Percentiles rank a stretch among this genome's conserved stretches.
These are phyloP conservation scores for Paradendryphiella salina DNA, from an alignment of 2,329 filamentous ascomycete species.

Conservation along the genomic window DNA sequence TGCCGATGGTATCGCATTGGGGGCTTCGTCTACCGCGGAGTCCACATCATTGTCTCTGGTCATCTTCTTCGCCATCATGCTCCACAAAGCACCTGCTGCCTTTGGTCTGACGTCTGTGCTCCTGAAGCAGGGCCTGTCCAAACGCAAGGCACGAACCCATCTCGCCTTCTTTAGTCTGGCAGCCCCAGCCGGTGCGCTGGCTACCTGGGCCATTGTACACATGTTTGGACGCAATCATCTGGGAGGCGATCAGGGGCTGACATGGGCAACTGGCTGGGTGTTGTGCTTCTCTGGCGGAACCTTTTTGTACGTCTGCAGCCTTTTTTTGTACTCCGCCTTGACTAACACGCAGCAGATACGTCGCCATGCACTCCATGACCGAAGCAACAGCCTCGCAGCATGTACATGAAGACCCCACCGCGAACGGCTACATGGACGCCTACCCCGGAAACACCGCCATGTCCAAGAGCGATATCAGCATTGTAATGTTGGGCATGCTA, in stretches of 20 bases:
- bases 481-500: slow-evolving; percentile 74
- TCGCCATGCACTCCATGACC: slow-evolving; percentile 98
- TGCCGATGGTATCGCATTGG: slow-evolving; percentile 93
- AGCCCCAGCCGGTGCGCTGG: slow-evolving; percentile 80
- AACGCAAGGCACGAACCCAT: slow-evolving; percentile 80
- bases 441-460: slow-evolving; percentile 57
- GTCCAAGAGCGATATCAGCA: slow-evolving; percentile 59
- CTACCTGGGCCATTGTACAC: slow-evolving; percentile 79
- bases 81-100: slow-evolving; percentile 94
- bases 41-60: slow-evolving; percentile 77
- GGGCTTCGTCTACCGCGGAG: slow-evolving; percentile 69
- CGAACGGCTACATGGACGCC: slow-evolving; percentile 57
- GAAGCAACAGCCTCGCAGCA: slow-evolving; percentile 59
- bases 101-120: slow-evolving; percentile 92
- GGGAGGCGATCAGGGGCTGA: slow-evolving; percentile 63
- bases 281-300: slow-evolving; percentile 95
- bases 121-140: slow-evolving; percentile 87
- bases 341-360: slow-evolving; percentile 65
- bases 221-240: slow-evolving; percentile 67
- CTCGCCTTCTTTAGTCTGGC: slow-evolving; percentile 89
- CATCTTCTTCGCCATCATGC: slow-evolving; percentile 94
- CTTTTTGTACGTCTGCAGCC: slow-evolving; percentile 71
- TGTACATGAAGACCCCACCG: slow-evolving; percentile 42
- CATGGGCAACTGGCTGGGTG: slow-evolving; percentile 90
- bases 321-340: not conserved